These are phyloP conservation scores for Trichopus zeylanicus DNA, from an alignment of 116 monocot genomes.

Conservation along the genomic window DNA sequence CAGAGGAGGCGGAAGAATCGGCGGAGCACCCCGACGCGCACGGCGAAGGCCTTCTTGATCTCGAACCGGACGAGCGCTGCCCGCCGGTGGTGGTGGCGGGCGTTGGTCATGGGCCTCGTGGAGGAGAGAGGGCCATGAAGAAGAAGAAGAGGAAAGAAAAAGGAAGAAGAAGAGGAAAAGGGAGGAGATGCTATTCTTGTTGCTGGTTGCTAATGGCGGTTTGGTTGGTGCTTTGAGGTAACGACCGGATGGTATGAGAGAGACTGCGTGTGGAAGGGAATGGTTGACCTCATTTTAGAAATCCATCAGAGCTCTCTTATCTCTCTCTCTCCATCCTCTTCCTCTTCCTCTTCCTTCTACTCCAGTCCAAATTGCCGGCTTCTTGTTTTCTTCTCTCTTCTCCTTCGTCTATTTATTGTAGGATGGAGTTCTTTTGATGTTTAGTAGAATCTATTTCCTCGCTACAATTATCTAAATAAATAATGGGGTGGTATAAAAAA, in stretches of 20 bases:
- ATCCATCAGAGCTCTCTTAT: too few relatives aligned
- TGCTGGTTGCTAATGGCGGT: background rate
- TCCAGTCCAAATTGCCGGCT: slow-evolving; percentile 11
- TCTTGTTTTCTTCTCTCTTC: background rate
- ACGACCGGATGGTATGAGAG: background rate
- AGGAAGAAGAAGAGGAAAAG: background rate
- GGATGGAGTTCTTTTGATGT: too few relatives aligned
- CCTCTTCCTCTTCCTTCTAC: too few relatives aligned
- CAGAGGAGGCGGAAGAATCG: slow-evolving; percentile 44
- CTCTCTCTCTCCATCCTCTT: too few relatives aligned
- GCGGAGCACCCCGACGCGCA: slow-evolving; percentile 33
- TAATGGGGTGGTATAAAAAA: too few relatives aligned
- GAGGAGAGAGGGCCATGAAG: slow-evolving; percentile 14
- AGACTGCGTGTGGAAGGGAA: background rate
- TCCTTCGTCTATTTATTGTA: too few relatives aligned
- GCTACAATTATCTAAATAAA: too few relatives aligned
- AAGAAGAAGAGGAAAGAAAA: background rate
- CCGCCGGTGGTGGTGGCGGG: background rate
- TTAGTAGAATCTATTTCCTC: too few relatives aligned
- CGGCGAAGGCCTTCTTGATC: slow-evolving; percentile 19
- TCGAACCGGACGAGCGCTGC: slow-evolving; percentile 11
- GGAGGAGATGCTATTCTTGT: background rate
- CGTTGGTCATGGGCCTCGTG: background rate
- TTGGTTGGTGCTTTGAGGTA: background rate
- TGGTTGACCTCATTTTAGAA: background rate